Conservation (phyloP, 2,329 filamentous ascomycete genomes). For the Lachnellula occidentalis region DNA sequence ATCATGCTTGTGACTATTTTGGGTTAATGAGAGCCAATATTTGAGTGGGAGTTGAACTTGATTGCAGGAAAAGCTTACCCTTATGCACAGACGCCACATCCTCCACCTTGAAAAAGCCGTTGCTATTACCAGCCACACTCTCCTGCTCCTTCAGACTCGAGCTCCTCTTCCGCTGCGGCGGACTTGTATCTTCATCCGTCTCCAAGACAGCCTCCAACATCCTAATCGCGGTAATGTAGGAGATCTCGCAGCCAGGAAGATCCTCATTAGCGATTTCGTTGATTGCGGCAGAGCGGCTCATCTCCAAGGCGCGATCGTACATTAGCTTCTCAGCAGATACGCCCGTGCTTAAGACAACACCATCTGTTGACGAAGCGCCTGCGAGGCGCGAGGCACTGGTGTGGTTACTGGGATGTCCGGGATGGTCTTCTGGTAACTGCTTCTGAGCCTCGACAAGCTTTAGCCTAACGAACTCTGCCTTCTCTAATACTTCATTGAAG, state of each 20-base stretch:
- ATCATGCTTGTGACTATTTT: conserved; percentile 58
- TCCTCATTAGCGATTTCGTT: conserved; percentile 94
- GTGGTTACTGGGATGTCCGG: conserved; percentile 78
- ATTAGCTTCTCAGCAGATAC: conserved; percentile 95
- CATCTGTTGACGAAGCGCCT: conserved; percentile 58
- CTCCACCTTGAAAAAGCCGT: conserved; percentile 56
- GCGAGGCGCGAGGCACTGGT: conserved; percentile 49
- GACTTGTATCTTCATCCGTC: conserved; percentile 57
- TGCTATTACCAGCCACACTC: conserved; percentile 35
- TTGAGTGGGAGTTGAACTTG: not conserved
- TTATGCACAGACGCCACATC: conserved; percentile 69
- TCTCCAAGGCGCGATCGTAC: conserved; percentile 95
- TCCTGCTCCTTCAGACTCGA: conserved; percentile 39
- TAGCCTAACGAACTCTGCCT: conserved; percentile 87
- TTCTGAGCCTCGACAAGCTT: conserved; percentile 84
- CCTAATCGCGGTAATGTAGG: conserved; percentile 86
- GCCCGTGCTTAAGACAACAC: conserved; percentile 78
- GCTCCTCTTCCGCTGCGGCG: conserved; percentile 36
- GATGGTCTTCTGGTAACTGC: conserved; percentile 76
- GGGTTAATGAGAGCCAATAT: conserved; percentile 26
- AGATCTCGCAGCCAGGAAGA: conserved; percentile 79
- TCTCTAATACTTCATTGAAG: conserved; percentile 96
- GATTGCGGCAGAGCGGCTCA: conserved; percentile 91
- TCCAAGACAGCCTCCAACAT: conserved; percentile 96
- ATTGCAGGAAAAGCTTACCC: conserved; percentile 45